Conservation (phyloP, 306 rosid species). For the Mimosa pudica region DNA sequence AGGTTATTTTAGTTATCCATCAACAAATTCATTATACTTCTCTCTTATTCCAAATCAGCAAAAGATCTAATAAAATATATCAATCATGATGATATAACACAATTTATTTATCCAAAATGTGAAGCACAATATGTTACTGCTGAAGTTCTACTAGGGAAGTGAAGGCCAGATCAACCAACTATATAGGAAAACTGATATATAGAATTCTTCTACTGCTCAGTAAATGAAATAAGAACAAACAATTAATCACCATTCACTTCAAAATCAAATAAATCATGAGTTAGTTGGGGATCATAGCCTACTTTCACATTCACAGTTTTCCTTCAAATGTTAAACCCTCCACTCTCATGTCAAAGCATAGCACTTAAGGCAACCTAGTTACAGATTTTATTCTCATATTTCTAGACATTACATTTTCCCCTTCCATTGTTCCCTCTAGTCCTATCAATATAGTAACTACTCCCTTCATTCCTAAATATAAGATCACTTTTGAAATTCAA, state of each 20-base stretch:
- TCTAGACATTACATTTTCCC: background rate
- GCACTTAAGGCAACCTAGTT: background rate
- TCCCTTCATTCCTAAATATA: too few relatives aligned
- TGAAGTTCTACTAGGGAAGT: background rate
- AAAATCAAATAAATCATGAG: background rate
- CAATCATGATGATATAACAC: background rate
- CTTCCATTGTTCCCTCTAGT: too few relatives aligned
- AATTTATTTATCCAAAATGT: background rate
- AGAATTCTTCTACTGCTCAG: background rate
- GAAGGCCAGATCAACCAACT: background rate
- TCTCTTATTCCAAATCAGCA: background rate
- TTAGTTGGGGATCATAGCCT: background rate
- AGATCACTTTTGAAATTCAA: too few relatives aligned
- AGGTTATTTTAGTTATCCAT: background rate
- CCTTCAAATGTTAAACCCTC: background rate
- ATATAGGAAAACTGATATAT: background rate
- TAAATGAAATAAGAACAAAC: background rate
- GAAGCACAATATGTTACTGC: background rate
- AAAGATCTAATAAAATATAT: background rate
- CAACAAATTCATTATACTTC: background rate
- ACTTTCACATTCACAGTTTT: background rate
- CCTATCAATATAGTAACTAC: too few relatives aligned
- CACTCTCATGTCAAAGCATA: background rate
- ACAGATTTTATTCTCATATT: background rate
- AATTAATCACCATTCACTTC: background rate